Evolutionary conservation across 2,329 filamentous ascomycete genomes (phyloP).

Genomic region (Truncatella angustata): DNA sequence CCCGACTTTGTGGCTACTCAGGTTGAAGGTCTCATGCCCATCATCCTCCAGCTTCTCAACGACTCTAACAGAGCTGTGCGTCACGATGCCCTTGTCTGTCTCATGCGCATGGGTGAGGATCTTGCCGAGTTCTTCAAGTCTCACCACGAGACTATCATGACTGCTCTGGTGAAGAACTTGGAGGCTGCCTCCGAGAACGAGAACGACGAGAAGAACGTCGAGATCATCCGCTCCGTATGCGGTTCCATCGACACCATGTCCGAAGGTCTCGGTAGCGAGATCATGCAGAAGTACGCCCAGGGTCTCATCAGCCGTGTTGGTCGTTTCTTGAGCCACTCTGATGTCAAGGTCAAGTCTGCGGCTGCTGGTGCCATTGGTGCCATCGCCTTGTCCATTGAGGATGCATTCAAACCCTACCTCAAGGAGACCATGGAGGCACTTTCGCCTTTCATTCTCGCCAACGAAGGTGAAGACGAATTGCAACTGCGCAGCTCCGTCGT

Average conservation of each 20-base stretch:
- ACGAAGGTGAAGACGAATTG: constrained; percentile 86
- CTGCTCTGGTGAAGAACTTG: constrained; percentile 82
- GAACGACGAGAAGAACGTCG: constrained; percentile 71
- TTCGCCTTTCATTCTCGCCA: constrained; percentile 78
- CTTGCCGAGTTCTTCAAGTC: constrained; percentile 85
- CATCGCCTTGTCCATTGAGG: constrained; percentile 80
- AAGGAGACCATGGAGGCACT: constrained; percentile 87
- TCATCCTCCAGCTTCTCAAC: constrained; percentile 78
- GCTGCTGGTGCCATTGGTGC: constrained; percentile 88
- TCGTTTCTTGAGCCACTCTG: constrained; percentile 77
- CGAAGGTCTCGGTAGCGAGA: constrained; percentile 76
- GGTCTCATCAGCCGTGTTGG: constrained; percentile 84
- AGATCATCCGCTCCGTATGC: constrained; percentile 87
- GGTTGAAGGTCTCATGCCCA: constrained; percentile 79
- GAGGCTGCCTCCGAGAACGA: constrained; percentile 72
- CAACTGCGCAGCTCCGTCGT: constrained; percentile 86
- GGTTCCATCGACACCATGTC: constrained; percentile 89
- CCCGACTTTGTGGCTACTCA: constrained; percentile 97
- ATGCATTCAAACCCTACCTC: constrained; percentile 88
- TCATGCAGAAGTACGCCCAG: constrained; percentile 78
- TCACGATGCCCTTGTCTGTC: constrained; percentile 80
- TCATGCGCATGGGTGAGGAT: constrained; percentile 89
- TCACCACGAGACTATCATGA: constrained; percentile 82
- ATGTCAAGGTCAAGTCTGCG: constrained; percentile 86
- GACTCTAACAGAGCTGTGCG: constrained; percentile 84